Conservation (phyloP, 1,284 basidiomycete species). For the Phellinidium pouzarii region DNA sequence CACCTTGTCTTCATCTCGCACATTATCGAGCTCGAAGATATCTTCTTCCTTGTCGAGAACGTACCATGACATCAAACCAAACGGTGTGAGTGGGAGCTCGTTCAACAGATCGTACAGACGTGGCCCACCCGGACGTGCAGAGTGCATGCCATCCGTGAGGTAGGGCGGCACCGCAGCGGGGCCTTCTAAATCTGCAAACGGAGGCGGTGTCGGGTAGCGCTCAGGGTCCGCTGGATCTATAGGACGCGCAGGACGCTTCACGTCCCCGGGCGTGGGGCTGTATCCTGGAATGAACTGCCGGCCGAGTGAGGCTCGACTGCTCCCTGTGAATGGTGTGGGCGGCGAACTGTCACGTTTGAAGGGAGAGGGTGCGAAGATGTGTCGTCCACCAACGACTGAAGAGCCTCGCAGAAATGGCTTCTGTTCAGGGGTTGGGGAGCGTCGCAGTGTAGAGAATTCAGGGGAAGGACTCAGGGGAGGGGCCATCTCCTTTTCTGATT, state of each 20-base stretch:
- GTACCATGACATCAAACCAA: slow-evolving; percentile 58
- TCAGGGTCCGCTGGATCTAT: slow-evolving; percentile 10
- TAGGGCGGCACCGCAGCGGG: slow-evolving; percentile 48
- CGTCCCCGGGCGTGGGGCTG: not conserved
- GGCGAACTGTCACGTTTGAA: slow-evolving; percentile 2
- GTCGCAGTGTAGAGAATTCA: not conserved
- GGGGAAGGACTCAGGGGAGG: not conserved
- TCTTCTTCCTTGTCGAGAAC: slow-evolving; percentile 67
- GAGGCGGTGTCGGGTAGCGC: slow-evolving; percentile 30
- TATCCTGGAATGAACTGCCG: not conserved
- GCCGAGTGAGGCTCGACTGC: not conserved
- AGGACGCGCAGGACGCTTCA: not conserved
- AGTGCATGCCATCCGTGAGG: slow-evolving; percentile 45
- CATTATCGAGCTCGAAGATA: slow-evolving; percentile 58
- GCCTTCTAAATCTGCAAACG: slow-evolving; percentile 36
- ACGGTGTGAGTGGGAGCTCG: slow-evolving; percentile 48
- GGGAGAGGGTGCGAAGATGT: slow-evolving; percentile 1
- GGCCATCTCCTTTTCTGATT: not conserved
- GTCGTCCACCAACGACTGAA: slow-evolving; percentile 7
- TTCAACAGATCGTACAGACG: slow-evolving; percentile 57
- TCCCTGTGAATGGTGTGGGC: not conserved
- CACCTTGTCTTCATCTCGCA: slow-evolving; percentile 66
- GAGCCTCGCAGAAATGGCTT: slow-evolving; percentile 16
- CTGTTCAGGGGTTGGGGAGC: slow-evolving; percentile 4
- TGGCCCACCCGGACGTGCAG: slow-evolving; percentile 58